Conservation (phyloP, 768 basidiomycete genomes). For the Tulasnella sp. region DNA sequence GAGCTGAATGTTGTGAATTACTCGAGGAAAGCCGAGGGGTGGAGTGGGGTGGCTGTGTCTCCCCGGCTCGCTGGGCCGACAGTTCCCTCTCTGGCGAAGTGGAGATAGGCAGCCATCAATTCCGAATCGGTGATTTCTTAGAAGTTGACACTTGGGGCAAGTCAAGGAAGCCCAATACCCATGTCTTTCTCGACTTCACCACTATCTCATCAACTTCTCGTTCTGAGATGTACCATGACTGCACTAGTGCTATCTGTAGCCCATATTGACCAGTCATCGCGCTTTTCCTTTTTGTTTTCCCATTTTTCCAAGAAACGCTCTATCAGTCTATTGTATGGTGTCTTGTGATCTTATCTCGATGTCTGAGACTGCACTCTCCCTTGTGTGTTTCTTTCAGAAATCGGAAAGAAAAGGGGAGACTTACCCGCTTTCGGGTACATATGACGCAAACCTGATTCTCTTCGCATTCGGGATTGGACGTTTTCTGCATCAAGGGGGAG, state of each 20-base stretch:
- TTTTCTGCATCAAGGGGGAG: neutral
- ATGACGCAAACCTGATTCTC: neutral
- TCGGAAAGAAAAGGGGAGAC: neutral
- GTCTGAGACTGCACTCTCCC: no score
- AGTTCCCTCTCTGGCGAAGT: neutral
- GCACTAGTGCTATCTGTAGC: neutral
- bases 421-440: neutral
- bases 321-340: neutral
- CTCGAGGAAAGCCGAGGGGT: neutral
- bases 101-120: neutral
- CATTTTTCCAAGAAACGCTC: no score
- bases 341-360: neutral
- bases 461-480: neutral
- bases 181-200: neutral
- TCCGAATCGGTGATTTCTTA: neutral
- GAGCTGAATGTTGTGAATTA: neutral
- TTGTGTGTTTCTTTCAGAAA: neutral
- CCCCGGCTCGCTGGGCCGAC: neutral
- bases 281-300: neutral
- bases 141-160: neutral
- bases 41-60: neutral
- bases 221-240: neutral
- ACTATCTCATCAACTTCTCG: neutral
- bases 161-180: neutral
- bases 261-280: neutral